These are phyloP conservation scores for Cystobasidium slooffiae DNA, from an alignment of 1,284 basidiomycete genomes.

Conservation along the genomic window DNA sequence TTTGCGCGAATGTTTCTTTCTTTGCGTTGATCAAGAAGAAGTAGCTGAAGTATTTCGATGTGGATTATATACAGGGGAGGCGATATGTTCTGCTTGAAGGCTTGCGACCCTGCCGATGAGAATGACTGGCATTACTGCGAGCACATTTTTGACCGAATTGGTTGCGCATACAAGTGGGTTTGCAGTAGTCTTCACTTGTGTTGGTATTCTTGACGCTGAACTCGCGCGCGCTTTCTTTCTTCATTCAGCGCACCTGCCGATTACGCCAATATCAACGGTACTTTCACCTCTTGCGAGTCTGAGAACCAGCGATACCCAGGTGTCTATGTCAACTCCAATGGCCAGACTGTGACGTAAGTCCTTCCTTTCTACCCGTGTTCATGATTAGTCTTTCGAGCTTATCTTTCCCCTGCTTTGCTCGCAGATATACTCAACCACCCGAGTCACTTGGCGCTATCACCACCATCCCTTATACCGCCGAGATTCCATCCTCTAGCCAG, in stretches of 20 bases:
- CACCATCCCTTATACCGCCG: conserved; percentile 67
- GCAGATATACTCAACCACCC: conserved; percentile 65
- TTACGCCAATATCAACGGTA: conserved; percentile 48
- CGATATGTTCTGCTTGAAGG: conserved; percentile 44
- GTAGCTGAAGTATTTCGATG: neutral
- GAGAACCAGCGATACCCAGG: conserved; percentile 50
- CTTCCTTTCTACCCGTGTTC: neutral
- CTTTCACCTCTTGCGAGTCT: conserved; percentile 48
- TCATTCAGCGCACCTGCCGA: conserved; percentile 45
- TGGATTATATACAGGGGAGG: conserved; percentile 2
- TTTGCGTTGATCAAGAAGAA: neutral
- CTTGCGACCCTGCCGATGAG: conserved; percentile 36
- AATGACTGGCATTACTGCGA: conserved; percentile 42
- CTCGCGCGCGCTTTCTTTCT: neutral
- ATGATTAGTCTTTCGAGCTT: neutral
- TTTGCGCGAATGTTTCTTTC: neutral
- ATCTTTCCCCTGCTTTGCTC: neutral
- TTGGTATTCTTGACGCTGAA: too few relatives aligned
- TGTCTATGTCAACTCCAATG: conserved; percentile 41
- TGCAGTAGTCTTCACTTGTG: neutral
- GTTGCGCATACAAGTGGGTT: conserved; percentile 38
- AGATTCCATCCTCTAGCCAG: conserved; percentile 66
- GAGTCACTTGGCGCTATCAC: conserved; percentile 65
- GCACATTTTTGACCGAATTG: conserved; percentile 49
- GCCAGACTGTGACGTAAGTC: conserved; percentile 46